Evolutionary conservation across 495 filamentous ascomycete genomes (phyloP), one percentile per base, ranked within the genome.

Genomic region (Cercophora newfieldiana): DNA sequence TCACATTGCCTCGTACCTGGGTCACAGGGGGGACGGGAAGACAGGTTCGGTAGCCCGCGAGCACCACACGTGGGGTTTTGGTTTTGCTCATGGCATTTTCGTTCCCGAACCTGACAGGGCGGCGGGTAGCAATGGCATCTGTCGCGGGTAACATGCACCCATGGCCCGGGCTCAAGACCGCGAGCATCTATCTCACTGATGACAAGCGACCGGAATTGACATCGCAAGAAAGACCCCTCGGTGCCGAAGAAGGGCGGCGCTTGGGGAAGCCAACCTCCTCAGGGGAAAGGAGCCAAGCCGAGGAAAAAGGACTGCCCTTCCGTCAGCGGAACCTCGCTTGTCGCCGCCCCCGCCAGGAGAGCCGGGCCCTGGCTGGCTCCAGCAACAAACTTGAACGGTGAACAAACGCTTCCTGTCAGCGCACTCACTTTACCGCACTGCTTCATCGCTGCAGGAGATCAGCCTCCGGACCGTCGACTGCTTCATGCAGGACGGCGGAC

Each of bases 371-470:
- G n/a, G n/a, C 50, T 22, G 19, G 2, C 10, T 53, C 50, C 50
- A 26, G 21, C 50, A 26, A 5, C 50, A n/a, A n/a, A n/a, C n/a
- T 47, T 18, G 48, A 16, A 4, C 48, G 24, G 50, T 53, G 19
- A 22, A 22, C 50, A 53, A 53, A 53, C 24, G n/a, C 21, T 3
- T 59, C 33, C 21, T 6, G 59, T 6, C 59, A 21, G 37, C n/a
- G 3, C 50, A 10, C 48, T 26, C 59, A 63, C 64, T 30, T 24
- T 22, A 37, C 7, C 59, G 29, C 63, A 48, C 24, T 19, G 19
- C 44, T 14, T 21, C 19, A 28, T 30, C 22, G 19, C 18, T 51
- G 16, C 58, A 28, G 21, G 64, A 62, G 47, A 62, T 57, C 55
- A 28, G 21, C 55, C 26, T 57, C 28, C n/a, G 55, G 18, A 30